Evolutionary conservation across 2,329 filamentous ascomycete genomes (phyloP), one percentile per base, ranked within the genome.

Genomic region (Colletotrichum eremochloae): DNA sequence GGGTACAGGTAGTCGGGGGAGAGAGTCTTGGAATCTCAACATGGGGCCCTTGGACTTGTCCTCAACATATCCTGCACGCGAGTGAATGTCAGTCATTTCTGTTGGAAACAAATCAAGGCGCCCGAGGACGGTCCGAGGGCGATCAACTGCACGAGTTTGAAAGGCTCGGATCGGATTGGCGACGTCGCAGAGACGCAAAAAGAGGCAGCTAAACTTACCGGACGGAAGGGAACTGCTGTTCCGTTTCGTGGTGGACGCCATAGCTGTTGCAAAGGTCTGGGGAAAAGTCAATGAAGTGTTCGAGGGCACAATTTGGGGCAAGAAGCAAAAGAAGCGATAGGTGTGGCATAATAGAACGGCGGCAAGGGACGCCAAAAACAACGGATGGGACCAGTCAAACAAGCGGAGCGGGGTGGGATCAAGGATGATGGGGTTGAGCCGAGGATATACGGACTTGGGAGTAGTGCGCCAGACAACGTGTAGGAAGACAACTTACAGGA

Each of bases 1-100:
- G 14, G 94, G 94, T 5, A 96, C 93, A 18, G 94, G 94, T 38
- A 97, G 87, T 48, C 87, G 88, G 56, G 94, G 94, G 42, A 97
- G 89, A n/a, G 93, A 96, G 48, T 95, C 93, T 81, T 97, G 93
- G 82, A 93, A 97, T 76, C 94, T 90, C 76, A 96, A 87, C 93
- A 94, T 96, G 58, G 90, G 86, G 66, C 93, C 93, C 81, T 94
- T 95, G 78, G 90, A 91, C 78, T 88, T 87, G 82, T 96, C 93
- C 84, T 96, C 94, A 78, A 87, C 90, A 84, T 96, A 96, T 77
- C 92, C 93, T 94, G 78, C 11, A 48, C 20, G 46, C 15, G 20
- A 38, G 29, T 3, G 31, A 20, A 31, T 48, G 67, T 70, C 14
- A 72, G 70, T 14, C 46, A 20, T 29, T 24, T 48, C 12, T 18